phyloP scores from a whole-genome alignment of 768 basidiomycete species.

The Lentinus brumalis region DNA sequence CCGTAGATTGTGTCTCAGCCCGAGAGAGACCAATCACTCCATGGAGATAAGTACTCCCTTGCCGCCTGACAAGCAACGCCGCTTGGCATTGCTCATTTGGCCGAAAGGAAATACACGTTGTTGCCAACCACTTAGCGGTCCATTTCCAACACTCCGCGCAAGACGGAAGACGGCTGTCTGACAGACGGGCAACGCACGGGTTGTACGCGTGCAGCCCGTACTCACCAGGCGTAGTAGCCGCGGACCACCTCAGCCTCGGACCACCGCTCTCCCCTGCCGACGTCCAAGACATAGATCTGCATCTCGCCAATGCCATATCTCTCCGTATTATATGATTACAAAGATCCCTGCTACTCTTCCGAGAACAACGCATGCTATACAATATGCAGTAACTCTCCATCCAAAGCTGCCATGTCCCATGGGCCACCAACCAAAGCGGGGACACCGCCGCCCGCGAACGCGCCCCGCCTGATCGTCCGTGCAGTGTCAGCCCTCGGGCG shows the following conservation, averaged over 20 bases:
- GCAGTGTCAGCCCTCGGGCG: conserved; percentile 9
- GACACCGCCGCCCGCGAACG: conserved; percentile 15
- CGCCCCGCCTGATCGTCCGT: conserved; percentile 8
- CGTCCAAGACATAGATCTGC: not conserved
- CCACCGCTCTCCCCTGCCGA: not conserved
- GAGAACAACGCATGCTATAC: not conserved
- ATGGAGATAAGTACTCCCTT: not conserved
- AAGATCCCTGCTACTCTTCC: not conserved
- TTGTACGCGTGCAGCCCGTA: too few species aligned
- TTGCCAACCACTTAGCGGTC: too few species aligned
- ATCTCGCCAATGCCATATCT: not conserved
- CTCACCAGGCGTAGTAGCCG: not conserved
- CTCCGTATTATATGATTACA: not conserved
- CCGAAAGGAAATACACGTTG: not conserved
- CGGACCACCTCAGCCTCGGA: not conserved
- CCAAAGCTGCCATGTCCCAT: not conserved
- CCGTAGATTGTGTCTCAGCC: not conserved
- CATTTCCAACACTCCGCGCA: too few species aligned
- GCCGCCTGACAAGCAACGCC: not conserved
- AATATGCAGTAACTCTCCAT: not conserved
- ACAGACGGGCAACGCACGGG: too few species aligned
- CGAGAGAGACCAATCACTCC: not conserved
- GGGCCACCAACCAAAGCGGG: not conserved
- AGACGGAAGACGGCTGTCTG: too few species aligned
- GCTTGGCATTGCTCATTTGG: not conserved